Conservation (phyloP, 2,329 filamentous ascomycete genomes). For the Neonectria punicea region DNA sequence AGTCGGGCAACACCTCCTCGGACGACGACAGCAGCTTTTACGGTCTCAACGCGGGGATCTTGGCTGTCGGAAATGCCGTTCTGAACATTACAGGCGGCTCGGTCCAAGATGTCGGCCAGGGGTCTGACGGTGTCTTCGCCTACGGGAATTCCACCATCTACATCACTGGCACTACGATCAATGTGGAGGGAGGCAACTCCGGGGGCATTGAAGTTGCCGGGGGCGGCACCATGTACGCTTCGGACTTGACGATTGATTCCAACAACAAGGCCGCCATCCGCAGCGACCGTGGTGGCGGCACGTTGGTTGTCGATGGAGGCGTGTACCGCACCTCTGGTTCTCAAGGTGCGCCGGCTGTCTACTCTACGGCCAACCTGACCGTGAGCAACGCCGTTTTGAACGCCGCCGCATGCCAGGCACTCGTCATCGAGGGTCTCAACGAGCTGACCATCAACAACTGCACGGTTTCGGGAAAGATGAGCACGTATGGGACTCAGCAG, state of each 20-base stretch:
- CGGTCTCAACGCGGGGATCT: constrained; percentile 22
- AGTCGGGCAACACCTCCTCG: constrained; percentile 22
- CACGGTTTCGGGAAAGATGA: constrained; percentile 26
- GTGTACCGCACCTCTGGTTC: constrained; percentile 20
- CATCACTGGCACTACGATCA: constrained; percentile 23
- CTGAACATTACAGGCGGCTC: constrained; percentile 24
- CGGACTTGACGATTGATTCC: constrained; percentile 21
- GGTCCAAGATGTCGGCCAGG: constrained; percentile 16
- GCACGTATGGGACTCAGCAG: constrained; percentile 17
- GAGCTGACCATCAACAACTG: constrained; percentile 28
- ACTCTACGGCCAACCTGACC: constrained; percentile 27
- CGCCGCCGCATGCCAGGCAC: constrained; percentile 15
- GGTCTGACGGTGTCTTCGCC: constrained; percentile 26
- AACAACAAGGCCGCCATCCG: constrained; percentile 27
- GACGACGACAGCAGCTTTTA: constrained; percentile 27
- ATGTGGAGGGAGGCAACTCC: constrained; percentile 21
- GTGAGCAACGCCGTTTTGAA: constrained; percentile 19
- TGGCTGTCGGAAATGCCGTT: constrained; percentile 19
- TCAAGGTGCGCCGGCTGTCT: constrained; percentile 23
- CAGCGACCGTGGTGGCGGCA: constrained; percentile 25
- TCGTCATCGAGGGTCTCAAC: constrained; percentile 27
- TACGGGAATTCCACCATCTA: constrained; percentile 25
- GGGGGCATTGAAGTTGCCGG: constrained; percentile 27
- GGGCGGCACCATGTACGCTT: constrained; percentile 13
- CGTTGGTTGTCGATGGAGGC: constrained; percentile 22